Percentiles rank a stretch among this genome's conserved stretches.
These are phyloP conservation scores for Fusarium floridanum DNA, from an alignment of 2,329 filamentous ascomycete species.

Conservation along the genomic window DNA sequence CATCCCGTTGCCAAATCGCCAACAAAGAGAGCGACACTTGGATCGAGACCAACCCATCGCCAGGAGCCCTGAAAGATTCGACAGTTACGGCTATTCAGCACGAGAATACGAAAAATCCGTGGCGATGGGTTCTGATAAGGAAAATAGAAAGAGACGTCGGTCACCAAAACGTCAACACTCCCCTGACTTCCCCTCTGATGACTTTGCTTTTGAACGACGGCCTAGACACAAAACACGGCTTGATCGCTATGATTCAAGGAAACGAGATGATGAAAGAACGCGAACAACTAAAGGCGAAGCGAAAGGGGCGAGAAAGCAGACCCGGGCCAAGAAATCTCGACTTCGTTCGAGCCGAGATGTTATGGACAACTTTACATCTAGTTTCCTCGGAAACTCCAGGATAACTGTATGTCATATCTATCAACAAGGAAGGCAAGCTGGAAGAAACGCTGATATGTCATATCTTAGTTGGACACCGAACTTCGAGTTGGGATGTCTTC, in stretches of 20 bases:
- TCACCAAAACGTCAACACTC: constrained; percentile 1
- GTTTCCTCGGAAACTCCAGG: constrained; percentile 60
- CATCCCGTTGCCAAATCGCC: background rate
- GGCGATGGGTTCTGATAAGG: constrained; percentile 12
- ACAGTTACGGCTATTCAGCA: background rate
- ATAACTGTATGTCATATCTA: constrained; percentile 47
- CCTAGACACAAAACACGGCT: constrained; percentile 68
- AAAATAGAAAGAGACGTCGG: constrained; percentile 13
- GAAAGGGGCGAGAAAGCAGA: constrained; percentile 11
- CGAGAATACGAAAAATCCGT: background rate
- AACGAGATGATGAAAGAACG: constrained; percentile 6
- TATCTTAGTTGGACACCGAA: constrained; percentile 50
- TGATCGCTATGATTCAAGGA: constrained; percentile 66
- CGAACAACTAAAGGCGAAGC: constrained; percentile 16
- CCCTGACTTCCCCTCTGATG: background rate
- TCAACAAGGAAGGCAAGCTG: background rate
- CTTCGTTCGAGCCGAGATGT: constrained; percentile 59
- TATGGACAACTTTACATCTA: constrained; percentile 68
- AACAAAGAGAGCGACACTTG: background rate
- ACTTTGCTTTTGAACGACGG: constrained; percentile 59
- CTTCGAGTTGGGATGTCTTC: constrained; percentile 51
- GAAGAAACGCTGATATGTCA: constrained; percentile 3
- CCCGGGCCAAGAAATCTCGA: constrained; percentile 43
- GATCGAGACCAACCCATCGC: background rate
- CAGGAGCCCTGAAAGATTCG: constrained; percentile 6